Evolutionary conservation across 208 protist genomes (phyloP).

Genomic region (Wallacemonas sp.): DNA sequence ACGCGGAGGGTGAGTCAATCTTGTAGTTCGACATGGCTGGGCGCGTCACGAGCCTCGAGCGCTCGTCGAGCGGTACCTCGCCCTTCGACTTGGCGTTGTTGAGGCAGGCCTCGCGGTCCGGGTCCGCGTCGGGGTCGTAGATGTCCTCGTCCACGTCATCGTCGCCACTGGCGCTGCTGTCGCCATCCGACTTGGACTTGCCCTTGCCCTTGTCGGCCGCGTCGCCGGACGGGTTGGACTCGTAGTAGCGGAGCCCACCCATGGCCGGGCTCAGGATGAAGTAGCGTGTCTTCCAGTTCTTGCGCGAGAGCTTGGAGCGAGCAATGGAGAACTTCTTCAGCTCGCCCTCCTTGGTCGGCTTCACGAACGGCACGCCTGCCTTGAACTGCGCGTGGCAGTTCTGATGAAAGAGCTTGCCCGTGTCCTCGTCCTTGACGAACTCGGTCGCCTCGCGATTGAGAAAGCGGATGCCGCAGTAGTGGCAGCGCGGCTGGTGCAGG

Average conservation of each 20-base stretch:
- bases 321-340: constrained; percentile 51
- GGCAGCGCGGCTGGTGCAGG: constrained; percentile 43
- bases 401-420: constrained; percentile 35
- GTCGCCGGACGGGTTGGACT: constrained; percentile 18
- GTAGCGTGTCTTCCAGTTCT: constrained; percentile 55
- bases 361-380: constrained; percentile 30
- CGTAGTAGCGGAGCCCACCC: constrained; percentile 43
- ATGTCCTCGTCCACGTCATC: constrained; percentile 7
- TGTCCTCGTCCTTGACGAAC: constrained; percentile 32
- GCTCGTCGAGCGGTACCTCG: constrained; percentile 33
- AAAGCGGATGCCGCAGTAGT: constrained; percentile 48
- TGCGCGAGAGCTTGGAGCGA: constrained; percentile 38
- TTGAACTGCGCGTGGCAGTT: constrained; percentile 24
- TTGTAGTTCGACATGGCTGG: constrained; percentile 41
- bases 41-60: constrained; percentile 41
- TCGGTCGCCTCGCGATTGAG: constrained; percentile 26
- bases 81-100: constrained; percentile 36
- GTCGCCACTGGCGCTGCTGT: not conserved
- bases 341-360: constrained; percentile 33
- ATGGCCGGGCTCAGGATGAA: constrained; percentile 35
- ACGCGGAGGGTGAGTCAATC: constrained; percentile 26
- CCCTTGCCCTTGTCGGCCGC: constrained; percentile 15
- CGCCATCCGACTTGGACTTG: not conserved
- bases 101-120: constrained; percentile 22
- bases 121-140: constrained; percentile 27